Conservation (phyloP, 768 basidiomycete species). For the Gymnopilus dilepis region DNA sequence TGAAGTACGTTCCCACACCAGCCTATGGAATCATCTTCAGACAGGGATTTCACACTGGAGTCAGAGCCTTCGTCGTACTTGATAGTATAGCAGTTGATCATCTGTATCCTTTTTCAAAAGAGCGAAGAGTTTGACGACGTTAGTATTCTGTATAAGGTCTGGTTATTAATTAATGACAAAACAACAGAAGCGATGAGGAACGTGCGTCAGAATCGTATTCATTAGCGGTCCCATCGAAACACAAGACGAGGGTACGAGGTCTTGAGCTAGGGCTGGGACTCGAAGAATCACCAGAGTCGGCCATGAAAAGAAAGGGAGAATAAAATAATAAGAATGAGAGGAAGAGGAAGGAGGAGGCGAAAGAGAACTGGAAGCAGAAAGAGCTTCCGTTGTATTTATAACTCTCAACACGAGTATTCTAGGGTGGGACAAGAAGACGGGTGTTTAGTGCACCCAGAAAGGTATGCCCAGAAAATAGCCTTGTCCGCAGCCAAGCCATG, state of each 20-base stretch:
- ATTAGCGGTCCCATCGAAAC: constrained; percentile 72
- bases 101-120: constrained; percentile 69
- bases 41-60: background rate
- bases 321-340: background rate
- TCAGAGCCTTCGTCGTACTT: constrained; percentile 42
- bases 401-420: constrained; percentile 7
- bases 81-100: constrained; percentile 72
- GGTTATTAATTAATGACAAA: background rate
- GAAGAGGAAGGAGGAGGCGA: background rate
- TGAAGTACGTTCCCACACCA: constrained; percentile 57
- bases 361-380: background rate
- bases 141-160: constrained; percentile 52
- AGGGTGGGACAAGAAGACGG: background rate
- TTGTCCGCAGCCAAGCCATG: constrained; percentile 3
- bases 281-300: background rate
- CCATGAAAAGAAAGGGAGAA: constrained; percentile 1
- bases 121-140: constrained; percentile 72
- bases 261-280: background rate
- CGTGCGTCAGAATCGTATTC: constrained; percentile 56
- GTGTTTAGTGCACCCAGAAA: background rate
- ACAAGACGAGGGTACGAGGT: constrained; percentile 51
- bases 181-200: constrained; percentile 7
- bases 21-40: constrained; percentile 32
- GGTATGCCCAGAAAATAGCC: background rate
- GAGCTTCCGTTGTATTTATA: constrained; percentile 8